These are phyloP conservation scores for Plasmodium vivax DNA, from an alignment of 169 alveolate genomes.

Conservation along the genomic window DNA sequence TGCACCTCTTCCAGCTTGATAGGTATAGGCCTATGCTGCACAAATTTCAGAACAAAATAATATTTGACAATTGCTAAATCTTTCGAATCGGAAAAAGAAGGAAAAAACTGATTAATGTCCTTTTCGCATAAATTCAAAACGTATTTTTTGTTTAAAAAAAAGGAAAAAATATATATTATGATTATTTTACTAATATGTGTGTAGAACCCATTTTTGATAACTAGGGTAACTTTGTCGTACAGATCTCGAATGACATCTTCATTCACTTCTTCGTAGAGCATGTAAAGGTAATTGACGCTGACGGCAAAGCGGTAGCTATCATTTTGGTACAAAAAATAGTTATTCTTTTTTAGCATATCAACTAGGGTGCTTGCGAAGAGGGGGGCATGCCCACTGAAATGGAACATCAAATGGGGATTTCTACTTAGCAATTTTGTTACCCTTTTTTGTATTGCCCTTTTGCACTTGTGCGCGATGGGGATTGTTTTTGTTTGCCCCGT, in stretches of 20 bases:
- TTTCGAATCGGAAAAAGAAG: slow-evolving; percentile 19
- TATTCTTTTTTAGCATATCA: slow-evolving; percentile 28
- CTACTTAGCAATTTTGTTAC: slow-evolving; percentile 9
- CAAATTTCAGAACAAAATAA: slow-evolving; percentile 29
- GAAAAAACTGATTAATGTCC: slow-evolving; percentile 5
- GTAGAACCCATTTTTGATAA: slow-evolving; percentile 21
- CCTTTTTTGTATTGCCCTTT: not conserved
- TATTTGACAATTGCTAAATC: slow-evolving; percentile 44
- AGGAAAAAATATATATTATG: slow-evolving; percentile 39
- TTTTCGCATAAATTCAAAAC: slow-evolving; percentile 16
- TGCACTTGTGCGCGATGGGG: not conserved
- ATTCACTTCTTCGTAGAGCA: slow-evolving; percentile 2
- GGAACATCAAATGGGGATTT: slow-evolving; percentile 15
- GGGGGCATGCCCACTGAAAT: not conserved
- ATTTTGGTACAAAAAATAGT: slow-evolving; percentile 27
- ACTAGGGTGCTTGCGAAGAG: not conserved
- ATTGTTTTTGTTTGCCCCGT: not conserved
- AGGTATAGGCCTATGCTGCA: slow-evolving; percentile 14
- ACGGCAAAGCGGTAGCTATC: slow-evolving; percentile 34
- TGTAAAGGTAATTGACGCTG: slow-evolving; percentile 4
- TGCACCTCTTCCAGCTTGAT: slow-evolving; percentile 22
- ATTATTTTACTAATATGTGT: slow-evolving; percentile 44
- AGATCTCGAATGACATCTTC: not conserved
- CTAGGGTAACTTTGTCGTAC: slow-evolving; percentile 1
- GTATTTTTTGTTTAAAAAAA: slow-evolving; percentile 35